A percentile compares a stretch with the other conserved stretches of the same genome.
Conservation (phyloP, 164 flowering plant genomes). For the Vitis rupestris region DNA sequence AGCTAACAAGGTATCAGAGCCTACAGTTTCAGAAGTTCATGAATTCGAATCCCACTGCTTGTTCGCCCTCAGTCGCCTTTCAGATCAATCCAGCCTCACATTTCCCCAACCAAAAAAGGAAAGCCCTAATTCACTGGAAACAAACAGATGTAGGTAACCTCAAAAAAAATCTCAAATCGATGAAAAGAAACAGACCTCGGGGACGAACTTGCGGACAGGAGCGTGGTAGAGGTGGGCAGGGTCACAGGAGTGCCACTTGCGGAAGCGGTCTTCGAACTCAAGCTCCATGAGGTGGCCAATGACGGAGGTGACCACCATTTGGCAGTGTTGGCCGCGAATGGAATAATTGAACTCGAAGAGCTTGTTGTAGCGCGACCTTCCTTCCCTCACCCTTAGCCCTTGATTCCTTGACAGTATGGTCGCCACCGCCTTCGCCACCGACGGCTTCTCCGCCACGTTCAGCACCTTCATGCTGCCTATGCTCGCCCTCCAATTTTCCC, state of each 20-base stretch:
- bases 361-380: conserved; percentile 82
- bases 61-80: no score
- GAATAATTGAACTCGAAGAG: conserved; percentile 82
- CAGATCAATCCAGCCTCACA: no score
- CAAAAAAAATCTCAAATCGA: not conserved
- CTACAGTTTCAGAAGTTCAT: no score
- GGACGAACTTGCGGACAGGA: conserved; percentile 72
- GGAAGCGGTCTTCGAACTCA: conserved; percentile 75
- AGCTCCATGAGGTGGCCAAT: conserved; percentile 97
- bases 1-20: no score
- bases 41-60: no score
- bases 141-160: no score
- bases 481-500: no score
- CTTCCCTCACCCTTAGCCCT: conserved; percentile 51
- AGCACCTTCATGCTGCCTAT: conserved; percentile 37
- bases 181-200: conserved; percentile 44
- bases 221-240: conserved; percentile 77
- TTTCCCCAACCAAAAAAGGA: no score
- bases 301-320: conserved; percentile 88
- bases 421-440: conserved; percentile 92
- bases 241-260: conserved; percentile 91
- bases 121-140: no score
- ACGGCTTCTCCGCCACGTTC: conserved; percentile 99
- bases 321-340: conserved; percentile 55
- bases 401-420: conserved; percentile 61